These are phyloP conservation scores for Pestalotiopsis sp. DNA, from an alignment of 2,329 filamentous ascomycete species.

Conservation along the genomic window DNA sequence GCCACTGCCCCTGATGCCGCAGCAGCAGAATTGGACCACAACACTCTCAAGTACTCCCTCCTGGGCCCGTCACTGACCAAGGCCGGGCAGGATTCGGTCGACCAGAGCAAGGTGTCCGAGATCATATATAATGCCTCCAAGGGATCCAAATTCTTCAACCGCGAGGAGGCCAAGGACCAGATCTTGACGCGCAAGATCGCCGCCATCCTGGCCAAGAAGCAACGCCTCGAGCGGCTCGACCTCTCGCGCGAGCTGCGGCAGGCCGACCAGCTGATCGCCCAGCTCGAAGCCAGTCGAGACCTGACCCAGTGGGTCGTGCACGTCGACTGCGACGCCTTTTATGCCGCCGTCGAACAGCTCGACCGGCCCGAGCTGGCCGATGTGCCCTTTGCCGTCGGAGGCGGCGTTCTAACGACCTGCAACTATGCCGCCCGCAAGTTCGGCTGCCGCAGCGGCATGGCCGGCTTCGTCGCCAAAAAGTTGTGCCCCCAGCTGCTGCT, in stretches of 20 bases:
- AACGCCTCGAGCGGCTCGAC: slow-evolving; percentile 74
- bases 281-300: slow-evolving; percentile 79
- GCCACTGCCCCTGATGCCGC: not conserved
- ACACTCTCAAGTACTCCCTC: slow-evolving; percentile 84
- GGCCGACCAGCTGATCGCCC: slow-evolving; percentile 79
- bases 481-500: slow-evolving; percentile 85
- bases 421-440: slow-evolving; percentile 92
- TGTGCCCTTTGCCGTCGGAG: slow-evolving; percentile 88
- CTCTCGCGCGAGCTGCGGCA: slow-evolving; percentile 72
- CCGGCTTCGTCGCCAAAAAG: slow-evolving; percentile 91
- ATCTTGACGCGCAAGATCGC: slow-evolving; percentile 85
- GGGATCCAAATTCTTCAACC: slow-evolving; percentile 93
- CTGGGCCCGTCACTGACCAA: slow-evolving; percentile 92
- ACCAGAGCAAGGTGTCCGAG: slow-evolving; percentile 92
- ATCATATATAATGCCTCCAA: slow-evolving; percentile 97
- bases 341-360: slow-evolving; percentile 88
- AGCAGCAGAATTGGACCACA: slow-evolving; percentile 33
- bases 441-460: slow-evolving; percentile 94
- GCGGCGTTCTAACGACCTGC: slow-evolving; percentile 65
- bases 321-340: slow-evolving; percentile 97
- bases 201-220: slow-evolving; percentile 75
- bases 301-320: slow-evolving; percentile 86
- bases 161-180: slow-evolving; percentile 83
- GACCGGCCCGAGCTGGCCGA: slow-evolving; percentile 83
- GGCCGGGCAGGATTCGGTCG: slow-evolving; percentile 89